Conservation (phyloP, 495 filamentous ascomycete genomes). For the Penicillium bovifimosum region DNA sequence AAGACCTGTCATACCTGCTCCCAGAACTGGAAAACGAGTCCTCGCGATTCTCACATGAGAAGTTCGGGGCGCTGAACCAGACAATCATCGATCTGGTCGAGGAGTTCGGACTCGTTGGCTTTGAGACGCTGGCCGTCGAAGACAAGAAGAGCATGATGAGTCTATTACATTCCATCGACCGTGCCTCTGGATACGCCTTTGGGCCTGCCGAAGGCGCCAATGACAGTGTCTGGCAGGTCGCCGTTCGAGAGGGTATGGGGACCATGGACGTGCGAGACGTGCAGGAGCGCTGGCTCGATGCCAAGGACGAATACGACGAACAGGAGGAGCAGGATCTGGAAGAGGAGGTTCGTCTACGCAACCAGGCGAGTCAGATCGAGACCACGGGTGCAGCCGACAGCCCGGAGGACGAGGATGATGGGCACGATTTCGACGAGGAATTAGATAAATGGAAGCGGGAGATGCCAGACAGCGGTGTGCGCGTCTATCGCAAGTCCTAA, state of each 20-base stretch:
- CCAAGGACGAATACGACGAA: slow-evolving; percentile 83
- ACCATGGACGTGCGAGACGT: slow-evolving; percentile 79
- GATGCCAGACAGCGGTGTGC: slow-evolving; percentile 43
- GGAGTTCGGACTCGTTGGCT: slow-evolving; percentile 80
- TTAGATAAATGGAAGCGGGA: slow-evolving; percentile 27
- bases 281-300: slow-evolving; percentile 91
- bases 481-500: slow-evolving; percentile 39
- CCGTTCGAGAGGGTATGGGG: slow-evolving; percentile 79
- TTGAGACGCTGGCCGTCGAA: slow-evolving; percentile 92
- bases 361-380: slow-evolving; percentile 22
- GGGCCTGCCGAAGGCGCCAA: slow-evolving; percentile 86
- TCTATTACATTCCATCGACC: slow-evolving; percentile 78
- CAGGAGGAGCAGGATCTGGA: slow-evolving; percentile 66
- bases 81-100: slow-evolving; percentile 83
- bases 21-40: slow-evolving; percentile 64
- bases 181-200: slow-evolving; percentile 89
- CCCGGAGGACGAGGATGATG: slow-evolving; percentile 16
- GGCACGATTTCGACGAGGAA: slow-evolving; percentile 35
- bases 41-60: slow-evolving; percentile 54
- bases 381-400: slow-evolving; percentile 2
- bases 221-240: slow-evolving; percentile 89
- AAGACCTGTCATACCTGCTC: slow-evolving; percentile 79
- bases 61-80: slow-evolving; percentile 76
- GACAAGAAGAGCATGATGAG: slow-evolving; percentile 95
- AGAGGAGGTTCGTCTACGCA: slow-evolving; percentile 47